Percentiles rank a stretch among this genome's conserved stretches.
Conservation (phyloP, 805 yeast genomes). For the Wickerhamiella nectarea region DNA sequence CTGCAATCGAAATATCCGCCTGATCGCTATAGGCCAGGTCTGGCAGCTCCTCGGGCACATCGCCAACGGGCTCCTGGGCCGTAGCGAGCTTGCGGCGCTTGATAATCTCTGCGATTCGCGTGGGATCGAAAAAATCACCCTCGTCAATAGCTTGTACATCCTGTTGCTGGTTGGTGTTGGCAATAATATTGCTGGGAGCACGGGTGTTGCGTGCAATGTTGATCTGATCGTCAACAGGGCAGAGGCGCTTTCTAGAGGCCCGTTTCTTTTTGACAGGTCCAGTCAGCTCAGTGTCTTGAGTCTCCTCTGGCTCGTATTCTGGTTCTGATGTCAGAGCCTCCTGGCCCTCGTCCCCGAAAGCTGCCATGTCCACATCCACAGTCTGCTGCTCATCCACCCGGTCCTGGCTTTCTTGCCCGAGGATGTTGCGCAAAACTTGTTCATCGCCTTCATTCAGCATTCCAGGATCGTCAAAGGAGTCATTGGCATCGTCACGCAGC, state of each 20-base stretch:
- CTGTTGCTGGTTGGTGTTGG: no score
- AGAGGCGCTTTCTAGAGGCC: not conserved
- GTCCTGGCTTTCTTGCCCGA: not conserved
- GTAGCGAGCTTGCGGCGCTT: slow-evolving; percentile 4
- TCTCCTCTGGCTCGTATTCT: not conserved
- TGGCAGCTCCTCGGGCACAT: slow-evolving; percentile 4
- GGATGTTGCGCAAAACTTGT: slow-evolving; percentile 2
- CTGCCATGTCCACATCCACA: not conserved
- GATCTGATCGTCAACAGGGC: slow-evolving; percentile 5
- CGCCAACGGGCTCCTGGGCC: not conserved
- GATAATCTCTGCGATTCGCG: not conserved
- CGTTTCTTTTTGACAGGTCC: not conserved
- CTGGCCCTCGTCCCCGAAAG: not conserved
- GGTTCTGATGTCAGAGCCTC: not conserved
- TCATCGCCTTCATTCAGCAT: slow-evolving; percentile 6
- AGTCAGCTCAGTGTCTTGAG: not conserved
- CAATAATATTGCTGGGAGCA: not conserved
- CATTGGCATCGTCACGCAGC: slow-evolving; percentile 1
- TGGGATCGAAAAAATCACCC: slow-evolving; percentile 7
- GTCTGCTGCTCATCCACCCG: no score
- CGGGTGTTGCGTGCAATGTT: not conserved
- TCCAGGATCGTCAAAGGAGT: not conserved
- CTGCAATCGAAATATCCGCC: slow-evolving; percentile 5
- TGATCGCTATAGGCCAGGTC: slow-evolving; percentile 3
- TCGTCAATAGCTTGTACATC: not conserved